A percentile compares a stretch with the other conserved stretches of the same genome.
Evolutionary conservation across 2,329 filamentous ascomycete genomes (phyloP).

Genomic region (Aureobasidium sp.): DNA sequence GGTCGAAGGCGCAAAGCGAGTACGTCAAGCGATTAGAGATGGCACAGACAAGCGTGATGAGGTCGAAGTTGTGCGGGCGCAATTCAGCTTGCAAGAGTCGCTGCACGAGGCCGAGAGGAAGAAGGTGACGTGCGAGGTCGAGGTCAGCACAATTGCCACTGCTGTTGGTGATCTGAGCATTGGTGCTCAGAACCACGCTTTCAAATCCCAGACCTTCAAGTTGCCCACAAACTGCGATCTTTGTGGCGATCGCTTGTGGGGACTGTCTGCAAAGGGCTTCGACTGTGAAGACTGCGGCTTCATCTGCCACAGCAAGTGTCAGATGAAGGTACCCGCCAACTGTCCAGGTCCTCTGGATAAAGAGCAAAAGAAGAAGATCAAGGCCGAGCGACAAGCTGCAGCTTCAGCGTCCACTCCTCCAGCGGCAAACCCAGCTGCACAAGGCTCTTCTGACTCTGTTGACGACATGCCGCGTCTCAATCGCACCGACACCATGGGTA

Average conservation of each 20-base stretch:
- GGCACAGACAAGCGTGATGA: conserved; percentile 86
- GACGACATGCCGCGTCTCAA: conserved; percentile 59
- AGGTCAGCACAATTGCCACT: conserved; percentile 84
- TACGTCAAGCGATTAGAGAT: conserved; percentile 68
- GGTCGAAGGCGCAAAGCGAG: conserved; percentile 65
- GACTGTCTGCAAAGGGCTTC: conserved; percentile 89
- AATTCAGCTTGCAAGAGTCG: conserved; percentile 76
- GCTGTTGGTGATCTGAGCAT: conserved; percentile 87
- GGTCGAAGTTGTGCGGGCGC: conserved; percentile 70
- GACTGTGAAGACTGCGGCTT: conserved; percentile 95
- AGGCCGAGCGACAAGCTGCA: conserved; percentile 71
- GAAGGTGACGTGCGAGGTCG: conserved; percentile 80
- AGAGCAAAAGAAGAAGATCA: conserved; percentile 91
- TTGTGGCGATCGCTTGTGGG: conserved; percentile 95
- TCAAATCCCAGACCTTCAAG: conserved; percentile 98
- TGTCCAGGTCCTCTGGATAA: conserved; percentile 91
- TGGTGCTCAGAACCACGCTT: conserved; percentile 90
- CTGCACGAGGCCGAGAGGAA: conserved; percentile 77
- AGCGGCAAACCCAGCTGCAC: conserved; percentile 14
- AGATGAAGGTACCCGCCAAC: conserved; percentile 96
- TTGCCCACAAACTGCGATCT: conserved; percentile 98
- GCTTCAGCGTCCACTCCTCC: conserved; percentile 45
- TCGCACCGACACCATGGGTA: conserved; percentile 82
- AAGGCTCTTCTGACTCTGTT: conserved; percentile 16
- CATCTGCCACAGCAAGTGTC: conserved; percentile 96